These are phyloP conservation scores for Gossypium rotundifolium DNA, from an alignment of 345 rosid species.

Conservation along the genomic window DNA sequence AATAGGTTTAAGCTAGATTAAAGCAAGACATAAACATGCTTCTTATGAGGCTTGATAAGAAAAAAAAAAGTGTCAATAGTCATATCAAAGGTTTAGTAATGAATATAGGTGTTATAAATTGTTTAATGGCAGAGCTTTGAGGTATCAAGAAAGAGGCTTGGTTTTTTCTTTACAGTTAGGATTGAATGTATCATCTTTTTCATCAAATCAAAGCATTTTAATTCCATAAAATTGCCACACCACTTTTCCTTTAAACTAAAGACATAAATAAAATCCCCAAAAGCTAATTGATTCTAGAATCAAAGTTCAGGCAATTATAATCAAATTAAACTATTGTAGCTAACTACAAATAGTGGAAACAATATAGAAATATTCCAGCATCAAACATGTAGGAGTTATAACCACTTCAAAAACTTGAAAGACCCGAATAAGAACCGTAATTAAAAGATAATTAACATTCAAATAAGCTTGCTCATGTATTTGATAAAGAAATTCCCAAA, in stretches of 20 bases:
- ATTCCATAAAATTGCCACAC: neutral
- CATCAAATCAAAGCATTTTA: neutral
- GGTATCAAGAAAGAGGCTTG: neutral
- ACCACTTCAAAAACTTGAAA: neutral
- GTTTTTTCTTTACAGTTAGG: neutral
- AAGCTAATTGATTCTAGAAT: neutral
- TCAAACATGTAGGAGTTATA: neutral
- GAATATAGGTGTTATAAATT: neutral
- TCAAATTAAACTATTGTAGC: neutral
- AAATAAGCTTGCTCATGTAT: neutral
- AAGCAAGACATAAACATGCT: neutral
- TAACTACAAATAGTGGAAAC: neutral
- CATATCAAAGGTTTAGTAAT: neutral
- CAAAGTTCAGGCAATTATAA: no score
- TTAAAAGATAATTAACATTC: no score
- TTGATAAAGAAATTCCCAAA: neutral
- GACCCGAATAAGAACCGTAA: no score
- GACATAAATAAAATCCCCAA: neutral
- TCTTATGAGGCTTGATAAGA: neutral
- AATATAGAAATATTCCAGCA: neutral
- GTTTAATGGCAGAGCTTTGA: neutral
- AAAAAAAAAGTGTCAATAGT: no score
- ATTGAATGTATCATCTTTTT: neutral
- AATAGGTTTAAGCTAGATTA: neutral
- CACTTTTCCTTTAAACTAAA: neutral